phyloP scores from a whole-genome alignment of 1,284 basidiomycete species.

The Cutaneotrichosporon mucoides region DNA sequence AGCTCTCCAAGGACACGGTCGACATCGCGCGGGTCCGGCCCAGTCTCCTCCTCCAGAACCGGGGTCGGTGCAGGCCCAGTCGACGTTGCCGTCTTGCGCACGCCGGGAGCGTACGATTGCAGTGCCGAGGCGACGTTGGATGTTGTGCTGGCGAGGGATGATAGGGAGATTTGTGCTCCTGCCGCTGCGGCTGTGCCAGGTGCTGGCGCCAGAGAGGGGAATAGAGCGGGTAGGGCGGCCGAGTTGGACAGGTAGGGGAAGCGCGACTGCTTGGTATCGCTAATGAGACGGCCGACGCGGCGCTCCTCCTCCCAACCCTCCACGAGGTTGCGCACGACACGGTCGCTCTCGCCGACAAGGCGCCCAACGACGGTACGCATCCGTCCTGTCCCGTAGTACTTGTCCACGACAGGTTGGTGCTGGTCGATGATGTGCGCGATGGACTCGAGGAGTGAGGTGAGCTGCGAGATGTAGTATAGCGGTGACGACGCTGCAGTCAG shows the following conservation, averaged over 20 bases:
- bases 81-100: conserved; percentile 42
- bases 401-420: conserved; percentile 95
- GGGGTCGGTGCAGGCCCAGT: conserved; percentile 26
- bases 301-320: conserved; percentile 89
- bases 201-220: conserved; percentile 24
- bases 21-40: conserved; percentile 78
- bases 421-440: conserved; percentile 95
- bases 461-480: conserved; percentile 75
- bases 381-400: conserved; percentile 85
- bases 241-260: conserved; percentile 43
- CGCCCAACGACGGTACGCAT: conserved; percentile 76
- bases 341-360: conserved; percentile 80
- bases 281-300: conserved; percentile 47
- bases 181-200: neutral
- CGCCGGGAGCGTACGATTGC: conserved; percentile 38
- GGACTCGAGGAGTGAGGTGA: conserved; percentile 89
- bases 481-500: conserved; percentile 69
- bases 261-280: conserved; percentile 45
- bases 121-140: conserved; percentile 51
- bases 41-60: conserved; percentile 55
- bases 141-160: conserved; percentile 40
- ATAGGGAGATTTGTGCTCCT: conserved; percentile 29
- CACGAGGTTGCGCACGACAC: conserved; percentile 69
- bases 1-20: conserved; percentile 83
- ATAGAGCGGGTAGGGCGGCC: conserved; percentile 36